A percentile compares a stretch with the other conserved stretches of the same genome.
Conservation (phyloP, 139 green algal genomes). For the Chlamydomonas applanata region DNA sequence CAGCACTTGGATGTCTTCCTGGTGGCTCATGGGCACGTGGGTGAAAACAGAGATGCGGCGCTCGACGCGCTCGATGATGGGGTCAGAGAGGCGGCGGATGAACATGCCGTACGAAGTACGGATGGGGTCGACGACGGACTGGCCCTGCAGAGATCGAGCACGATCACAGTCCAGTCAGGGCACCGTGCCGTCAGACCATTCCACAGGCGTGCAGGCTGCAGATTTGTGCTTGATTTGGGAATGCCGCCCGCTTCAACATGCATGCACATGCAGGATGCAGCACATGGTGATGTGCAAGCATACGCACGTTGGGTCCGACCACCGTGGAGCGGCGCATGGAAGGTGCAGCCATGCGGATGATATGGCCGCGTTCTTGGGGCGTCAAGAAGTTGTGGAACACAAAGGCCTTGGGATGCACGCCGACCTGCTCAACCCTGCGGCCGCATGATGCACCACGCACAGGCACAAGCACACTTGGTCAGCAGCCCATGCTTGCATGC, state of each 20-base stretch:
- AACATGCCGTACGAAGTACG: slow-evolving; percentile 21
- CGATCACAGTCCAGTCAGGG: no score
- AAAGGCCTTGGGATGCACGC: slow-evolving; percentile 59
- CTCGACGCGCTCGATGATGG: slow-evolving; percentile 43
- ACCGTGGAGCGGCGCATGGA: slow-evolving; percentile 71
- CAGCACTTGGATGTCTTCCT: slow-evolving; percentile 53
- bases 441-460: neutral
- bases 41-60: slow-evolving; percentile 45
- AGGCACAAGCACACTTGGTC: neutral
- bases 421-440: slow-evolving; percentile 35
- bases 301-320: slow-evolving; percentile 40
- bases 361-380: slow-evolving; percentile 60
- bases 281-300: no score
- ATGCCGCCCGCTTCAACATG: no score
- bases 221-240: no score
- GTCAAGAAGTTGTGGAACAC: slow-evolving; percentile 81
- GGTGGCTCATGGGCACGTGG: slow-evolving; percentile 45
- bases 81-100: slow-evolving; percentile 35
- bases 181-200: no score
- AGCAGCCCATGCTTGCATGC: no score
- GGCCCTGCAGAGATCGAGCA: no score
- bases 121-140: no score
- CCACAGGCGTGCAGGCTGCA: no score
- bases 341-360: slow-evolving; percentile 43
- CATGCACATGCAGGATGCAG: no score